Conservation (phyloP, 2,329 filamentous ascomycete genomes). For the Fusarium metavorans region DNA sequence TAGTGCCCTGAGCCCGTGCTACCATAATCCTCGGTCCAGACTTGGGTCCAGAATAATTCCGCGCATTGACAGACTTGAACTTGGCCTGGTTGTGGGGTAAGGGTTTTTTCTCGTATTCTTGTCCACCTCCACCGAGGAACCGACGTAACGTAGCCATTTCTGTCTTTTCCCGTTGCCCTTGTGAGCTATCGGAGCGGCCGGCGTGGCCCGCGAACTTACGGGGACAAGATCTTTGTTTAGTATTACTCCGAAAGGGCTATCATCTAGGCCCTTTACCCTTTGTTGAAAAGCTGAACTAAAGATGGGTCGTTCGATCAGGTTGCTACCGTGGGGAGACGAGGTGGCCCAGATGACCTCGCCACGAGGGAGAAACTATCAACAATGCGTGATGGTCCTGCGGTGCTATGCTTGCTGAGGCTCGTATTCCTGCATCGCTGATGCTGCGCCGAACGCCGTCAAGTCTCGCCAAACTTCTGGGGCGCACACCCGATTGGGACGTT, state of each 20-base stretch:
- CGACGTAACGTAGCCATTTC: constrained; percentile 31
- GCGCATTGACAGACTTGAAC: constrained; percentile 1
- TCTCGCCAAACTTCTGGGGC: not conserved
- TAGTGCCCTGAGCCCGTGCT: not conserved
- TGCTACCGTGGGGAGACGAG: not conserved
- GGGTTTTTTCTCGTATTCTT: constrained; percentile 38
- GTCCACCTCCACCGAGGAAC: constrained; percentile 1
- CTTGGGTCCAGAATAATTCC: constrained; percentile 32
- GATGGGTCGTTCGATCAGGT: constrained; percentile 18
- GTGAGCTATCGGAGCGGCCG: constrained; percentile 4
- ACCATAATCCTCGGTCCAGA: constrained; percentile 13
- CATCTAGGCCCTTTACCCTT: constrained; percentile 4
- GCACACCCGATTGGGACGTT: constrained; percentile 14
- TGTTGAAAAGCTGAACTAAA: not conserved
- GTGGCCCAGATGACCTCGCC: constrained; percentile 36
- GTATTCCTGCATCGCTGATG: constrained; percentile 35
- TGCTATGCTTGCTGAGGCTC: constrained; percentile 8
- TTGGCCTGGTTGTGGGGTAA: constrained; percentile 35
- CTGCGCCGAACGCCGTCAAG: constrained; percentile 10
- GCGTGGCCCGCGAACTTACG: not conserved
- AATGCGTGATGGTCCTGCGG: not conserved
- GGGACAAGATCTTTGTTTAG: not conserved
- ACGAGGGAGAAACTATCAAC: constrained; percentile 11
- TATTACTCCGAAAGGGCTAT: not conserved
- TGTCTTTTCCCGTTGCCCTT: not conserved